phyloP scores from a whole-genome alignment of 2,329 filamentous ascomycete species.

The Clonostachys rosea region DNA sequence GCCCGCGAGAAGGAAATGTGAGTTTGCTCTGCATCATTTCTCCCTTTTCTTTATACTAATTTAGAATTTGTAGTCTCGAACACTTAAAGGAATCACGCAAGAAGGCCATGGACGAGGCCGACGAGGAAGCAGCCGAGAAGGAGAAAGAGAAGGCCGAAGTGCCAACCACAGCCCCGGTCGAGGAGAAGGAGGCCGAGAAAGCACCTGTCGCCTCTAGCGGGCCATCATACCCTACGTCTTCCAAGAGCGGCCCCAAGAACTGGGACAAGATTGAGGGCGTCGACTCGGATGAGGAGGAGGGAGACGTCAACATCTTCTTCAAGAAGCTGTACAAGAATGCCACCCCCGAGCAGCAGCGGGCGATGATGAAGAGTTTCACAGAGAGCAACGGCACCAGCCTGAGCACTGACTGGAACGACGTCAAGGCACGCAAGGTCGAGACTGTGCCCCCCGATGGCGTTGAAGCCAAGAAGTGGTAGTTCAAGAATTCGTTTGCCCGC shows the following conservation, averaged over 20 bases:
- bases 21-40: not conserved
- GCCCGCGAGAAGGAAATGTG: constrained; percentile 11
- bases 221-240: constrained; percentile 81
- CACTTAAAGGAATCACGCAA: too few species aligned
- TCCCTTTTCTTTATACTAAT: not conserved
- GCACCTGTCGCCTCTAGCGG: constrained; percentile 3
- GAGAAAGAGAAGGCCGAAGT: too few species aligned
- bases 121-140: too few species aligned
- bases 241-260: constrained; percentile 76
- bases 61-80: too few species aligned
- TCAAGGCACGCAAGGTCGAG: constrained; percentile 67
- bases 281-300: constrained; percentile 51
- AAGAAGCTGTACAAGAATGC: constrained; percentile 79
- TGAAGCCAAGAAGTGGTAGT: constrained; percentile 66
- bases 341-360: constrained; percentile 74
- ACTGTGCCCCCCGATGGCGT: constrained; percentile 72
- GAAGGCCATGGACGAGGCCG: too few species aligned
- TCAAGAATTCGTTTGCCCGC: constrained; percentile 5
- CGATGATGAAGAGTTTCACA: constrained; percentile 96
- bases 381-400: constrained; percentile 92
- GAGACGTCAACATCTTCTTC: constrained; percentile 78
- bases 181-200: not conserved
- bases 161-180: too few species aligned
- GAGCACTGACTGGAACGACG: constrained; percentile 88
- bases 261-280: constrained; percentile 74